phyloP scores from a whole-genome alignment of 176 grass and related monocot genomes.

The Olyra latifolia region DNA sequence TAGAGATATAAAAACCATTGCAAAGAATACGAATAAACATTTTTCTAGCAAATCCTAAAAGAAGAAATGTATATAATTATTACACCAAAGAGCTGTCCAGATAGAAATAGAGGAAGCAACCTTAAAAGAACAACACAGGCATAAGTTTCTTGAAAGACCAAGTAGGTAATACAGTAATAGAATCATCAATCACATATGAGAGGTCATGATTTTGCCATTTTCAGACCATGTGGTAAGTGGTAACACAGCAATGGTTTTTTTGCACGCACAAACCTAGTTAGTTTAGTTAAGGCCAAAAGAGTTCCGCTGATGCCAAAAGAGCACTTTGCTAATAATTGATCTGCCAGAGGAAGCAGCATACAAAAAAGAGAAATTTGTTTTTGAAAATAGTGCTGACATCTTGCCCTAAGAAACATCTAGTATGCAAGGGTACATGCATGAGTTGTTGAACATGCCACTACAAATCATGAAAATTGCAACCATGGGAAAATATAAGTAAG shows the following conservation, averaged over 20 bases:
- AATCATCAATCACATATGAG: background rate
- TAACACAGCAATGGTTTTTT: slow-evolving; percentile 2
- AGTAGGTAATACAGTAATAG: slow-evolving; percentile 7
- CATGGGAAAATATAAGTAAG: background rate
- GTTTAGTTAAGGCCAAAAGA: slow-evolving; percentile 16
- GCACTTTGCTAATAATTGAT: slow-evolving; percentile 7
- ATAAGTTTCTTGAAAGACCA: slow-evolving; percentile 18
- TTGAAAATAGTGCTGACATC: background rate
- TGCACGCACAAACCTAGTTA: background rate
- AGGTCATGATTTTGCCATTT: background rate
- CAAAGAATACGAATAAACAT: slow-evolving; percentile 21
- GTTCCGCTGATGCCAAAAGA: slow-evolving; percentile 1
- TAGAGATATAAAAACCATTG: slow-evolving; percentile 42
- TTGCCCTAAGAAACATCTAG: background rate
- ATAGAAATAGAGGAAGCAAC: slow-evolving; percentile 25
- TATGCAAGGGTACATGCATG: background rate
- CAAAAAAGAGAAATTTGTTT: background rate
- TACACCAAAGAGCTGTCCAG: slow-evolving; percentile 7
- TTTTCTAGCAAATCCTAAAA: slow-evolving; percentile 8
- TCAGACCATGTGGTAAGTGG: background rate
- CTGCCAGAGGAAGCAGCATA: slow-evolving; percentile 1
- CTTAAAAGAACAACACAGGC: background rate
- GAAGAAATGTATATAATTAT: slow-evolving; percentile 19
- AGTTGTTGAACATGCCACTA: background rate
- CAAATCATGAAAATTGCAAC: slow-evolving; percentile 8